Conservation (phyloP, 1,284 basidiomycete genomes). For the Cryptococcus amylolentus region DNA sequence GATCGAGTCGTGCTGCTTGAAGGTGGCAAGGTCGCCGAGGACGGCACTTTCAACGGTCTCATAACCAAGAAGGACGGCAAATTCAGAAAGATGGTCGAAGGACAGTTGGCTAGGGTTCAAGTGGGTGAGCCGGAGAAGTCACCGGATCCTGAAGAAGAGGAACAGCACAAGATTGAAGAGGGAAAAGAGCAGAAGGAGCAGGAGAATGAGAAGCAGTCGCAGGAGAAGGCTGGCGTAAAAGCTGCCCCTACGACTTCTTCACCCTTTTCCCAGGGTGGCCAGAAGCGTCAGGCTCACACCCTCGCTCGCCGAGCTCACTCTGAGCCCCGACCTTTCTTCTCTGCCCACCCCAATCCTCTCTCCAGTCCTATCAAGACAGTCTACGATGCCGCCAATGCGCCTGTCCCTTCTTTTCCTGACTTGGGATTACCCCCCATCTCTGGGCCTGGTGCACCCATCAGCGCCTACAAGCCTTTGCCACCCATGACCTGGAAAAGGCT, state of each 20-base stretch:
- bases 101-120: constrained; percentile 43
- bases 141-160: constrained; percentile 14
- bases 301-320: background rate
- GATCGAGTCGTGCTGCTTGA: constrained; percentile 53
- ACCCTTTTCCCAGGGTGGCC: background rate
- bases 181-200: constrained; percentile 5
- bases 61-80: constrained; percentile 39
- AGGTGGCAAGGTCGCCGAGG: constrained; percentile 51
- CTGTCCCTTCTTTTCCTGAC: constrained; percentile 29
- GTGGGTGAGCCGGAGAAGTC: constrained; percentile 30
- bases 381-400: constrained; percentile 26
- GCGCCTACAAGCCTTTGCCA: constrained; percentile 46
- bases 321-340: constrained; percentile 28
- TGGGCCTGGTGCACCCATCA: constrained; percentile 35
- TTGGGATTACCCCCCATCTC: constrained; percentile 32
- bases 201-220: constrained; percentile 7
- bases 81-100: constrained; percentile 48
- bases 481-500: constrained; percentile 59
- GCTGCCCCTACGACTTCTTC: background rate
- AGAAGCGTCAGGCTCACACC: background rate
- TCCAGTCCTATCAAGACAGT: constrained; percentile 26
- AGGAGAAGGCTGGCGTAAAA: background rate
- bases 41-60: constrained; percentile 51
- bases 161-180: background rate
- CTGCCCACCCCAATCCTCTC: constrained; percentile 20